Conservation (phyloP, 768 basidiomycete genomes). For the Hemileccinum impolitum region DNA sequence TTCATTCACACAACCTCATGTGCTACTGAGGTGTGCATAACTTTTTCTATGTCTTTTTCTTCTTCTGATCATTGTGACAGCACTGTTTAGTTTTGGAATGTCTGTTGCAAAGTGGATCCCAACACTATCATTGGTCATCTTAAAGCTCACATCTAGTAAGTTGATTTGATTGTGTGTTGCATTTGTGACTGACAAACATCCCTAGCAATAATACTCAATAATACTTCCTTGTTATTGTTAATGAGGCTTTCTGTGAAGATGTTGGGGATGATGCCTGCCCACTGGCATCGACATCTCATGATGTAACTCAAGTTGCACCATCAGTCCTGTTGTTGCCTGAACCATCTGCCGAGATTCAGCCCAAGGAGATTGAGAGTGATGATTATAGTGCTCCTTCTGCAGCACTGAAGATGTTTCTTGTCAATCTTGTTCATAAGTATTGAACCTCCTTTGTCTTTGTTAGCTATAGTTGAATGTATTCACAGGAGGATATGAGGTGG, state of each 20-base stretch:
- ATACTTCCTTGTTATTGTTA: background rate
- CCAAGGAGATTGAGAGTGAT: no score
- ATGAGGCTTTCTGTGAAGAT: background rate
- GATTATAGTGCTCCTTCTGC: no score
- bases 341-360: no score
- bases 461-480: no score
- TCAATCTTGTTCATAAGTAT: no score
- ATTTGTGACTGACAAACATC: background rate
- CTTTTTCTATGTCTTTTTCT: no score
- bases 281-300: no score
- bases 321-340: no score
- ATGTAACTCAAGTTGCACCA: no score
- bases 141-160: slow-evolving; percentile 1
- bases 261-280: no score
- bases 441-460: background rate
- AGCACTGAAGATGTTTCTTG: no score
- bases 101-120: background rate
- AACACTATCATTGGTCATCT: background rate
- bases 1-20: background rate
- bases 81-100: background rate
- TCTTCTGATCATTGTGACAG: background rate
- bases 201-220: background rate
- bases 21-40: background rate
- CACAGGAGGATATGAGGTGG: background rate
- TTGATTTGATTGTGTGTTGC: background rate